Conservation (phyloP, 306 rosid genomes). For the Cucurbita maxima region DNA sequence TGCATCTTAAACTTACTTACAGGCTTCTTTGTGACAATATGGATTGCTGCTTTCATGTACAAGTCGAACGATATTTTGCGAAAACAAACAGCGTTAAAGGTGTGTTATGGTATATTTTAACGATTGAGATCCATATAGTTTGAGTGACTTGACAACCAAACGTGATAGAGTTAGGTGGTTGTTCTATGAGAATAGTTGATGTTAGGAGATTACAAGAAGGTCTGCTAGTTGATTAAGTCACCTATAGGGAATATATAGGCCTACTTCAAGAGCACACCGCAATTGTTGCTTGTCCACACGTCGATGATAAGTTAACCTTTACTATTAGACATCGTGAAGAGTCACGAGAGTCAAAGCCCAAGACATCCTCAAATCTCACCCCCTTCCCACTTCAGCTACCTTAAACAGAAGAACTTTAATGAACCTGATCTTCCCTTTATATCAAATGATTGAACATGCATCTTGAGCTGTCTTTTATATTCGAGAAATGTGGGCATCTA, state of each 20-base stretch:
- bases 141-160: neutral
- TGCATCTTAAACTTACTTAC: conserved; percentile 9
- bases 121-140: neutral
- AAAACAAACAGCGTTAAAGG: conserved; percentile 85
- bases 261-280: neutral
- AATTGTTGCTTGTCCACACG: neutral
- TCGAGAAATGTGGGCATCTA: neutral
- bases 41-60: conserved; percentile 86
- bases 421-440: neutral
- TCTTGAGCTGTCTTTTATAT: neutral
- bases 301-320: neutral
- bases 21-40: conserved; percentile 54
- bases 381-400: neutral
- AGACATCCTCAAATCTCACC: neutral
- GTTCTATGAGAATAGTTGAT: neutral
- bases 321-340: neutral
- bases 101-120: conserved; percentile 1
- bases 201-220: neutral
- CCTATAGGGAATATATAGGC: neutral
- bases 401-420: neutral
- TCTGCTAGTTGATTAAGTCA: no score
- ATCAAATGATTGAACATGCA: neutral
- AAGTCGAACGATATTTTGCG: conserved; percentile 84
- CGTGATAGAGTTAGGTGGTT: neutral
- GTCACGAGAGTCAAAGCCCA: neutral